Percentiles rank a stretch among this genome's conserved stretches.
Conservation (phyloP, 2,329 filamentous ascomycete genomes). For the Ophiostoma piceae region DNA sequence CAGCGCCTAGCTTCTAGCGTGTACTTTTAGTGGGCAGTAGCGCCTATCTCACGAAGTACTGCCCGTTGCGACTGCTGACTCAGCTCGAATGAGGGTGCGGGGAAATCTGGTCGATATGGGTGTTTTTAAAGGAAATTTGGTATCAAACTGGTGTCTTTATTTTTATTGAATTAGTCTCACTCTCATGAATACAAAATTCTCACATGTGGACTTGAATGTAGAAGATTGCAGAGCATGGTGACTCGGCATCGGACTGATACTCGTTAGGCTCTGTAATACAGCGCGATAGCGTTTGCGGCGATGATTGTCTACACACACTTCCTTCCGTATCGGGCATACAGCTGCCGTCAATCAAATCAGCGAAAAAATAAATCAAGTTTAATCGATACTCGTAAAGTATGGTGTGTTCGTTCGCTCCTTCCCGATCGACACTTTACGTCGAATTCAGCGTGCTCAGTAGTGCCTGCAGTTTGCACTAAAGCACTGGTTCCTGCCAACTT, state of each 20-base stretch:
- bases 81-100: background rate
- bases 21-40: background rate
- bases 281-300: background rate
- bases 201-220: background rate
- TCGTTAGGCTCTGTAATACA: background rate
- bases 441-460: background rate
- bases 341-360: background rate
- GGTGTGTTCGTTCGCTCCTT: conserved; percentile 8
- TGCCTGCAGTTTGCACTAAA: conserved; percentile 1
- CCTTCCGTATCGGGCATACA: background rate
- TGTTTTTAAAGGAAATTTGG: background rate
- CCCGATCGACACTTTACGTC: conserved; percentile 4
- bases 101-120: background rate
- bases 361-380: background rate
- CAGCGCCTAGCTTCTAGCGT: too few relatives aligned
- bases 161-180: background rate
- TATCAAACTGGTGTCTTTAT: background rate
- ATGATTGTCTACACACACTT: background rate
- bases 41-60: too few relatives aligned
- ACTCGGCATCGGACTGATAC: background rate
- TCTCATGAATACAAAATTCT: background rate
- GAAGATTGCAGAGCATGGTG: background rate
- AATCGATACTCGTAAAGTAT: background rate
- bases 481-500: background rate
- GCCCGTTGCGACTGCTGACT: background rate